Conservation (phyloP, 345 rosid genomes). For the Conringia planisiliqua region DNA sequence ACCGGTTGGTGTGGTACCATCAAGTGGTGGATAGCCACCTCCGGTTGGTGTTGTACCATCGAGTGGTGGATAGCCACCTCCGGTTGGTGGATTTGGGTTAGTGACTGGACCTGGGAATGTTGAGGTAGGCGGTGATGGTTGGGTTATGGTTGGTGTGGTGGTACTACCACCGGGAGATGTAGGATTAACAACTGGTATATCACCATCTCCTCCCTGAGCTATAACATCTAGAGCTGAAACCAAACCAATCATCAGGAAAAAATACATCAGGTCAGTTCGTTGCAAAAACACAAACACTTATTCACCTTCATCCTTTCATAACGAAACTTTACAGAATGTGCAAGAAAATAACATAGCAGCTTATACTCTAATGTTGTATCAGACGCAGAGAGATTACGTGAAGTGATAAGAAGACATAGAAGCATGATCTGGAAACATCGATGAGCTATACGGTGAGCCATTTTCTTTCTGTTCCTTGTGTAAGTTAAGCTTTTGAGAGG, state of each 20-base stretch:
- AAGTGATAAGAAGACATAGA: conserved; percentile 44
- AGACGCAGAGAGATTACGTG: conserved; percentile 58
- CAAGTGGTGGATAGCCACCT: conserved; percentile 33
- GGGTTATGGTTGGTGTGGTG: conserved; percentile 48
- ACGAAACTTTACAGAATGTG: background rate
- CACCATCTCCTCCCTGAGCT: conserved; percentile 39
- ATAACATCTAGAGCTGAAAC: conserved; percentile 30
- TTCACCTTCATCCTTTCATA: background rate
- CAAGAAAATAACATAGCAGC: background rate
- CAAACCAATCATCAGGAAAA: conserved; percentile 18
- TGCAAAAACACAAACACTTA: background rate
- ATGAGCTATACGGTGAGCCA: conserved; percentile 41
- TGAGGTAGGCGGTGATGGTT: conserved; percentile 35
- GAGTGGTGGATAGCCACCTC: conserved; percentile 39
- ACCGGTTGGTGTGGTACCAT: conserved; percentile 20
- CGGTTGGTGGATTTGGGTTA: conserved; percentile 28
- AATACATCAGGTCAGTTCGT: conserved; percentile 10
- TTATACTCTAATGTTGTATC: background rate
- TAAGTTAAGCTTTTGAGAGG: conserved; percentile 20
- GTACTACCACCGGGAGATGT: conserved; percentile 50
- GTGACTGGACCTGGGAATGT: conserved; percentile 30
- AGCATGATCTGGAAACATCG: conserved; percentile 43
- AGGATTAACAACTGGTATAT: conserved; percentile 70
- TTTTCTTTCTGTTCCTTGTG: conserved; percentile 33
- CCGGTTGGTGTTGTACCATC: conserved; percentile 28